Conservation (phyloP, 371 early-diverging fungal genomes). For the Rhizopus stolonifer region DNA sequence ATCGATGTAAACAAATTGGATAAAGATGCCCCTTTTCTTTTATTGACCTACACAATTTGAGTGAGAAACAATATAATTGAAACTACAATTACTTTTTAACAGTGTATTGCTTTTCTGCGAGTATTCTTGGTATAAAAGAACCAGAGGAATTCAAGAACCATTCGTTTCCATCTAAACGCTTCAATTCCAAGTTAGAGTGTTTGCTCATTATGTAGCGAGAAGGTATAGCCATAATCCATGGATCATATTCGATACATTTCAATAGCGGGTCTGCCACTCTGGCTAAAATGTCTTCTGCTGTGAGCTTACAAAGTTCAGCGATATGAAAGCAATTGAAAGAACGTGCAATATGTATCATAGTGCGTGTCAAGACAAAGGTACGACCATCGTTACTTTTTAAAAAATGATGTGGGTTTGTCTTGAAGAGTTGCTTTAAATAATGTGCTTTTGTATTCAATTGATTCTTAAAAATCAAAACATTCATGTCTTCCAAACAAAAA, state of each 20-base stretch:
- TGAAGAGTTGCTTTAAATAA: constrained; percentile 11
- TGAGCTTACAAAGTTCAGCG: constrained; percentile 38
- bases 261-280: constrained; percentile 35
- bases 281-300: constrained; percentile 22
- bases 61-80: too few relatives aligned
- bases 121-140: not conserved
- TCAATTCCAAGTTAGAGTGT: not conserved
- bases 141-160: constrained; percentile 4
- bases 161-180: constrained; percentile 18
- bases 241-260: constrained; percentile 18
- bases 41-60: too few relatives aligned
- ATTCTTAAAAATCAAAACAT: constrained; percentile 8
- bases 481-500: constrained; percentile 26
- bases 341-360: constrained; percentile 27
- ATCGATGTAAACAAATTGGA: constrained; percentile 6
- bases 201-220: not conserved
- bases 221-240: constrained; percentile 7
- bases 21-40: not conserved
- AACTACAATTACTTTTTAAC: not conserved
- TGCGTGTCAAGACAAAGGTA: constrained; percentile 18
- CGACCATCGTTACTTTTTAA: constrained; percentile 14
- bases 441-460: constrained; percentile 9
- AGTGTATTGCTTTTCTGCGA: not conserved
- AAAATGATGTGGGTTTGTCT: constrained; percentile 14
- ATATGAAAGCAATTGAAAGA: constrained; percentile 24